A percentile compares a stretch with the other conserved stretches of the same genome.
Conservation (phyloP, 495 filamentous ascomycete species). For the Hypoxylon fragiforme region DNA sequence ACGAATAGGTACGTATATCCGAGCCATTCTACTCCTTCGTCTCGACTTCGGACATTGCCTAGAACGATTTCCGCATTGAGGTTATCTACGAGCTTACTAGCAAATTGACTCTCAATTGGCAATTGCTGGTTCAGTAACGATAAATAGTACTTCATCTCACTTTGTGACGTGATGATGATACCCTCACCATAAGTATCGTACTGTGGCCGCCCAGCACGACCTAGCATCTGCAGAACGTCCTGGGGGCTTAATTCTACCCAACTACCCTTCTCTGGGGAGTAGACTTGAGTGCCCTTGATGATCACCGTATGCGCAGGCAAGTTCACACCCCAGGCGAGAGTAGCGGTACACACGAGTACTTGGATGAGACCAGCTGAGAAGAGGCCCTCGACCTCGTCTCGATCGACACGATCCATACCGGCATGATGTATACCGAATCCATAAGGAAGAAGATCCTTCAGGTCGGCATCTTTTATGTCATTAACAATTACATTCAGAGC, state of each 20-base stretch:
- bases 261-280: conserved; percentile 97
- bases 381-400: conserved; percentile 91
- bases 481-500: conserved; percentile 84
- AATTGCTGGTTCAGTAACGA: conserved; percentile 96
- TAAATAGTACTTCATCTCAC: conserved; percentile 94
- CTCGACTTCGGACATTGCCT: conserved; percentile 87
- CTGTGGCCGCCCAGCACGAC: conserved; percentile 92
- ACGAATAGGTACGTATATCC: conserved; percentile 99
- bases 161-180: conserved; percentile 96
- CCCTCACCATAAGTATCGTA: conserved; percentile 98
- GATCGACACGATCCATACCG: conserved; percentile 90
- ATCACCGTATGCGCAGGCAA: conserved; percentile 93
- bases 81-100: conserved; percentile 92
- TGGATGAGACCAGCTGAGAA: conserved; percentile 90
- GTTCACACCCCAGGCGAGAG: conserved; percentile 95
- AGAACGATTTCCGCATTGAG: conserved; percentile 97
- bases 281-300: conserved; percentile 96
- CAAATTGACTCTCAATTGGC: conserved; percentile 95
- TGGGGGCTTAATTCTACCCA: conserved; percentile 98
- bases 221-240: conserved; percentile 98
- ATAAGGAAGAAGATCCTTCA: conserved; percentile 95
- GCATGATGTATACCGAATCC: conserved; percentile 98
- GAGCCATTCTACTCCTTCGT: conserved; percentile 97
- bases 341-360: conserved; percentile 95
- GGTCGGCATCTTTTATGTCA: conserved; percentile 77